Percentiles rank a stretch among this genome's conserved stretches.
phyloP scores from a whole-genome alignment of 2,329 filamentous ascomycete genomes.

The Fusarium sp. region DNA sequence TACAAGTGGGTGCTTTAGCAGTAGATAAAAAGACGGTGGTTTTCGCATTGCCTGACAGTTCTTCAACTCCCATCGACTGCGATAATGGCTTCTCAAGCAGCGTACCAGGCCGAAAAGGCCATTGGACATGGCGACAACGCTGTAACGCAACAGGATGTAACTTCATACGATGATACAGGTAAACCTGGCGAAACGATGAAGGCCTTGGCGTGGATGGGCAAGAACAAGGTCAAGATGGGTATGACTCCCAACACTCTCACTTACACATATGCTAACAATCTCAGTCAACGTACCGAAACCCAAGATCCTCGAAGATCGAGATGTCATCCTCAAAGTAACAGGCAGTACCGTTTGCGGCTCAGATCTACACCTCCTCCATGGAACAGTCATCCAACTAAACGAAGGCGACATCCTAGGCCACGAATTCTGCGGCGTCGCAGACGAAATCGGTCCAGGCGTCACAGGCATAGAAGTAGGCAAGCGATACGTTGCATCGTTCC shows the following conservation, averaged over 20 bases:
- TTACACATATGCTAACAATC: not conserved
- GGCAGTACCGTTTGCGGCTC: constrained; percentile 66
- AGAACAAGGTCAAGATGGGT: constrained; percentile 76
- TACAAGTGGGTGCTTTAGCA: too few relatives aligned
- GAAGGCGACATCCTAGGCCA: constrained; percentile 73
- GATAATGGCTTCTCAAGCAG: constrained; percentile 64
- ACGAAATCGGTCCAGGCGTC: constrained; percentile 62
- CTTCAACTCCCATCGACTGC: too few relatives aligned
- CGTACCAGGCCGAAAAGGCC: constrained; percentile 69
- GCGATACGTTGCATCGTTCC: constrained; percentile 84
- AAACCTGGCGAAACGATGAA: constrained; percentile 73
- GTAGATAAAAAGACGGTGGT: too few relatives aligned
- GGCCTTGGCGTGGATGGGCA: constrained; percentile 82
- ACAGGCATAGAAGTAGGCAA: constrained; percentile 65
- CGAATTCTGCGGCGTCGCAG: constrained; percentile 65
- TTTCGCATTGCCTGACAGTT: too few relatives aligned
- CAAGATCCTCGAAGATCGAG: constrained; percentile 72
- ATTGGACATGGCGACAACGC: constrained; percentile 73
- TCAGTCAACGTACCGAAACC: constrained; percentile 72
- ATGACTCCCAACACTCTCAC: not conserved
- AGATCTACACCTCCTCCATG: constrained; percentile 65
- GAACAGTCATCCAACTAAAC: constrained; percentile 63
- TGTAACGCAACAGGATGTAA: constrained; percentile 71
- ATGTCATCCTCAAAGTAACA: constrained; percentile 82
- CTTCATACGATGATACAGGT: constrained; percentile 60